phyloP scores from a whole-genome alignment of 1,284 basidiomycete genomes.

The Apiotrichum gracile region DNA sequence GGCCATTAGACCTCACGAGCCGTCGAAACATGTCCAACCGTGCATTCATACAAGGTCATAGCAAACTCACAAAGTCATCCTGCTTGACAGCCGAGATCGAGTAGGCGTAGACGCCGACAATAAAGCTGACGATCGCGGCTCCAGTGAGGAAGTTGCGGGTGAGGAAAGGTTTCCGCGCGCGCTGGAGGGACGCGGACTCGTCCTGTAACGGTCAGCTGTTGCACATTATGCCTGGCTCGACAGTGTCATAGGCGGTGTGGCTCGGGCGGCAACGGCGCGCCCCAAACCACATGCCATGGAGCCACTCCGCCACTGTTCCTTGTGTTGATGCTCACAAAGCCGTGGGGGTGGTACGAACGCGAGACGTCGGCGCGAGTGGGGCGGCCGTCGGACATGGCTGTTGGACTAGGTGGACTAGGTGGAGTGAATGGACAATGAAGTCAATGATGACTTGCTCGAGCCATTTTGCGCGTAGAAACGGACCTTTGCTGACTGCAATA shows the following conservation, averaged over 20 bases:
- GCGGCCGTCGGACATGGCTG: neutral
- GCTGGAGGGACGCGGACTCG: conserved; percentile 77
- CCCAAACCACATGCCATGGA: too few species aligned
- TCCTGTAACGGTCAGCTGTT: conserved; percentile 51
- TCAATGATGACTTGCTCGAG: too few species aligned
- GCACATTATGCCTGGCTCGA: too few species aligned
- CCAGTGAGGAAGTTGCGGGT: conserved; percentile 76
- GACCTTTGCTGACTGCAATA: too few species aligned
- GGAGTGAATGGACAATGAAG: too few species aligned
- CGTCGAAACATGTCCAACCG: too few species aligned
- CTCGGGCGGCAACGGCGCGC: too few species aligned
- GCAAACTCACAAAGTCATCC: conserved; percentile 64
- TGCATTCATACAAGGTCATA: too few species aligned
- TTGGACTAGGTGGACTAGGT: neutral
- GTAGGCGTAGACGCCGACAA: conserved; percentile 81
- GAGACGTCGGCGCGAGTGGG: conserved; percentile 5
- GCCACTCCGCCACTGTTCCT: too few species aligned
- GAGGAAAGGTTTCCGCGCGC: conserved; percentile 78
- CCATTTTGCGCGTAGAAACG: too few species aligned
- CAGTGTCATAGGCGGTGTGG: too few species aligned
- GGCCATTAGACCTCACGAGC: too few species aligned
- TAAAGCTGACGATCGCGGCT: conserved; percentile 64
- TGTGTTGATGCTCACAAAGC: conserved; percentile 12
- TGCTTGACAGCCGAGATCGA: conserved; percentile 90
- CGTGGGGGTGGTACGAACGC: conserved; percentile 23